Base-by-base conservation (phyloP, 2,329 filamentous ascomycete species). In the Thielaviopsis euricoi region DNA sequence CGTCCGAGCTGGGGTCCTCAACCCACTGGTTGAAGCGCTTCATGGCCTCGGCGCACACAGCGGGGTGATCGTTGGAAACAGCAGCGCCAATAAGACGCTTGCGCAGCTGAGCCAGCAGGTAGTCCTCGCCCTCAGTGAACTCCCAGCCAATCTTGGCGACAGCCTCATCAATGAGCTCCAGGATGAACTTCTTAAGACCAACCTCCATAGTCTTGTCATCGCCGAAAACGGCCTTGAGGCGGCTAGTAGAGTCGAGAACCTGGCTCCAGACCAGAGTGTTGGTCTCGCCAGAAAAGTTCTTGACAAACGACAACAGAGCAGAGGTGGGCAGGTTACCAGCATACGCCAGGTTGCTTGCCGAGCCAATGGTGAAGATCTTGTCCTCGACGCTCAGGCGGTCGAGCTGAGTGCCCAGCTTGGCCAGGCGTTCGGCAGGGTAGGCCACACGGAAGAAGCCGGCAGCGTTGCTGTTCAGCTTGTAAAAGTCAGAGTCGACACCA, bases 361-460 rank as follows among this genome's bases (percentile, higher is more conserved):
- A 94, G 61, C 88, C 89, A 60, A 96, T 81, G 56, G 96, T 81
- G 48, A 89, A 88, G 65, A 97, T 95, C 74, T 93, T 95, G 73
- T 98, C 93, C 68, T 91, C 82, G 6, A 86, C 83, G 62, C 78
- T 87, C 23, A 98, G 77, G 64, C 83, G 82, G 63, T 87, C 78
- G 17, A 89, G 83, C 64, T 87, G 83, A 56, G 82, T 79, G 59
- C 87, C 86, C 23, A 98, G 82, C 71, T 89, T 89, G 46, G 80
- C 80, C 48, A 98, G 78, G 53, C 91, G 83, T 62, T 81, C 76
- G n/a, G 88, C 83, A 5, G 93, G 89, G 67, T 97, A 95, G 71
- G 95, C 95, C 53, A 91, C 93, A 61, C 90, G 82, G 73, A 94
- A 97, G 67, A 82, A 96, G 25, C 89, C 91, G 55, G 85, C 89